phyloP scores from a whole-genome alignment of 140 eudicot genomes.

The Cichorium intybus region DNA sequence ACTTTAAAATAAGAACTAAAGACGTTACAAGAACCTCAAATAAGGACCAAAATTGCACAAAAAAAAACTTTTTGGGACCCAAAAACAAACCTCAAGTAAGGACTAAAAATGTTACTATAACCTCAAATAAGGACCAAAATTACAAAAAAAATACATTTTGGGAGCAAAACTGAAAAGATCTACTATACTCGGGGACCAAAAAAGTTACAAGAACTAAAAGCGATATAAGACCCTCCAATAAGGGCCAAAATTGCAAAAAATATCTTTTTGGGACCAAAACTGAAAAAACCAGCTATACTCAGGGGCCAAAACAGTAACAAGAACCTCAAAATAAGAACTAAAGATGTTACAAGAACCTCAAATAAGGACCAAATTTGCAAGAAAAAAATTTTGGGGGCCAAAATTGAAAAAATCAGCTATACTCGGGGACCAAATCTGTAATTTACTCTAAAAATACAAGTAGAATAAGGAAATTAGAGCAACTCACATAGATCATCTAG shows the following conservation, averaged over 20 bases:
- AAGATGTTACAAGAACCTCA: not conserved
- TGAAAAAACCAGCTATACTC: not conserved
- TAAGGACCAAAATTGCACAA: not conserved
- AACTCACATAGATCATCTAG: conserved; percentile 80
- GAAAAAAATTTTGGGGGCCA: not conserved
- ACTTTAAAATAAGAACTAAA: too few species aligned
- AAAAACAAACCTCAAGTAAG: too few species aligned
- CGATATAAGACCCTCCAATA: not conserved
- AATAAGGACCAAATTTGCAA: not conserved
- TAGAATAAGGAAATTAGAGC: conserved; percentile 1
- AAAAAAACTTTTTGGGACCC: not conserved
- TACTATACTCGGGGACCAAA: not conserved
- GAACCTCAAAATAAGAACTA: not conserved
- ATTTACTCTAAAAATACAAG: not conserved
- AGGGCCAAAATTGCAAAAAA: not conserved
- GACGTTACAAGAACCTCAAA: not conserved
- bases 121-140: not conserved
- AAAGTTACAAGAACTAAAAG: too few species aligned
- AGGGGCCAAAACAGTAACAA: not conserved
- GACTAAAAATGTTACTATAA: too few species aligned
- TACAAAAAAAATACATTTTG: too few species aligned
- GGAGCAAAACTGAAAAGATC: not conserved
- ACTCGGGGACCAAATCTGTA: not conserved
- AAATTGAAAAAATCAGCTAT: not conserved
- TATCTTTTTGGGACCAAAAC: not conserved